Base-by-base conservation (phyloP, 2,329 filamentous ascomycete species). In the Sclerotinia borealis region DNA sequence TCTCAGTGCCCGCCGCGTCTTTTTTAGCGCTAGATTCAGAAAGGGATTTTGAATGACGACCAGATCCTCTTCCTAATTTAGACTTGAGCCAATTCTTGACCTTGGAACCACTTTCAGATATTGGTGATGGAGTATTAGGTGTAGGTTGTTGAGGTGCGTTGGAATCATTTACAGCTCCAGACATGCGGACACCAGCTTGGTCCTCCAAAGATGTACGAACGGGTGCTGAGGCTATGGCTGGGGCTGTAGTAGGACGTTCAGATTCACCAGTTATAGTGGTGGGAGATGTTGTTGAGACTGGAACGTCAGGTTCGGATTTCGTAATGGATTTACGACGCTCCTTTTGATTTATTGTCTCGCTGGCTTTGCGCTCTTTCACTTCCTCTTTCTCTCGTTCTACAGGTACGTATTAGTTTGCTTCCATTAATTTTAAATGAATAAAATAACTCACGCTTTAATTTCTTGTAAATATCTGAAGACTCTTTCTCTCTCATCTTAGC, bases 401-500 rank as follows among this genome's bases (percentile, higher is more conserved):
- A 22, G 47, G 45, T 10, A 27, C 4, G 2, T 47, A 4, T 62
- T 39, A 62, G 31, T 13, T 62, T 8, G 10, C n/a, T 1, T 15
- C 2, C 34, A 15, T 17, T 2, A 6, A 37, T 19, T 7, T 43
- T 36, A 15, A 39, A n/a, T 22, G 11, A 29, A 39, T 10, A 8
- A 47, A n/a, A 15, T 22, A 51, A 76, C 84, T 74, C 75, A 90
- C 89, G 83, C 73, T 82, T 88, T 19, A 84, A 70, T 67, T 81
- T 82, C 70, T 78, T 82, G 45, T 80, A 77, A 19, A 81, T 79
- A 5, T 83, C 81, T 60, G 81, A 81, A 4, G 81, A 73, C 72
- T 86, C 83, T 65, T 76, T 80, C 54, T 84, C 81, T 13, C 80
- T 77, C 59, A 83, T 78, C 68, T 85, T 86, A 68, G 85, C 81